Conservation (phyloP, 768 basidiomycete genomes). For the Suillus tomentosus region DNA sequence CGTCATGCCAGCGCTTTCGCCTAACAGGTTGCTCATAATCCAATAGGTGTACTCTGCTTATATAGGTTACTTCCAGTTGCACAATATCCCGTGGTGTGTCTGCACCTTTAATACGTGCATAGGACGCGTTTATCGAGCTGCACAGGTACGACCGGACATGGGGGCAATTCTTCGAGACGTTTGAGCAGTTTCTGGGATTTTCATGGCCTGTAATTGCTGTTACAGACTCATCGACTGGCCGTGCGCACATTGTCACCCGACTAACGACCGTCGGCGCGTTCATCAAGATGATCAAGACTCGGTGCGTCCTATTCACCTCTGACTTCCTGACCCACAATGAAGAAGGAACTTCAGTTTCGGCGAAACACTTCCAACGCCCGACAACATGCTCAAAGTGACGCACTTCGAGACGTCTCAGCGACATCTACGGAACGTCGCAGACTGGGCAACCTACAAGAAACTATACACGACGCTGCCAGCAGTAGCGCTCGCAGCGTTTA, state of each 20-base stretch:
- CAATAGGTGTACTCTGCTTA: constrained; percentile 68
- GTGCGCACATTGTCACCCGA: constrained; percentile 80
- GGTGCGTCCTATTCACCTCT: constrained; percentile 39
- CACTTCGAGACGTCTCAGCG: constrained; percentile 71
- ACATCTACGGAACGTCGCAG: constrained; percentile 70
- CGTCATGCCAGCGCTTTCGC: constrained; percentile 26
- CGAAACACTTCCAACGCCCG: constrained; percentile 69
- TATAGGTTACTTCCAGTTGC: constrained; percentile 75
- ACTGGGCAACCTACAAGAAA: constrained; percentile 69
- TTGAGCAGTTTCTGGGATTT: constrained; percentile 78
- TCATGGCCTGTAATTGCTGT: constrained; percentile 83
- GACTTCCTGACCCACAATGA: neutral
- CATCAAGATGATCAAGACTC: constrained; percentile 83
- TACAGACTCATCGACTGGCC: constrained; percentile 70
- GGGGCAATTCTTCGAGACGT: constrained; percentile 77
- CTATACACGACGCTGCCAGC: constrained; percentile 72
- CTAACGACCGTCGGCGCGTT: constrained; percentile 71
- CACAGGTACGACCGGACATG: constrained; percentile 78
- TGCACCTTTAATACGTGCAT: neutral
- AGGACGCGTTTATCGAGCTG: neutral
- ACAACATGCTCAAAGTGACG: constrained; percentile 67
- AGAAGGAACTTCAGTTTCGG: constrained; percentile 55
- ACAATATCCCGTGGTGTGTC: constrained; percentile 65
- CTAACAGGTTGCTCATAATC: constrained; percentile 2
- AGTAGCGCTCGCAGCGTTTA: constrained; percentile 63